A percentile compares a stretch with the other conserved stretches of the same genome.
Evolutionary conservation across 2,329 filamentous ascomycete species (phyloP).

Genomic region (Neopestalotiopsis rosae): DNA sequence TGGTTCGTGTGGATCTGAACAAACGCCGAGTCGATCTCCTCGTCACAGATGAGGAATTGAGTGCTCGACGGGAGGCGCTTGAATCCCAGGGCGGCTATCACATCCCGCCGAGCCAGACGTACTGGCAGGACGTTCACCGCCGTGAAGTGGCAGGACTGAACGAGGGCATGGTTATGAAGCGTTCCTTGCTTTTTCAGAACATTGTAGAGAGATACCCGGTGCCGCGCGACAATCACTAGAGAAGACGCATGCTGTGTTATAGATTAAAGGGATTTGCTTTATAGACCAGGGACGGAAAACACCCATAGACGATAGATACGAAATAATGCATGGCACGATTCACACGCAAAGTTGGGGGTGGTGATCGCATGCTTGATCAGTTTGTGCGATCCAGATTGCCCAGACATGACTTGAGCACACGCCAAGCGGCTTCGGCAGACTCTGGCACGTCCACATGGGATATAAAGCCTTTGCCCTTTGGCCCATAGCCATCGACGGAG

Average conservation of each 20-base stretch:
- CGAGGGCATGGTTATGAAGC: conserved; percentile 15
- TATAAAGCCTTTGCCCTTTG: neutral
- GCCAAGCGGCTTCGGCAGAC: neutral
- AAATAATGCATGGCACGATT: neutral
- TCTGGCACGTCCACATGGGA: neutral
- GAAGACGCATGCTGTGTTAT: neutral
- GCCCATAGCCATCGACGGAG: neutral
- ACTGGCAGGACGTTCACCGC: conserved; percentile 51
- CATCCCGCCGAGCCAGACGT: conserved; percentile 48
- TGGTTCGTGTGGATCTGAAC: conserved; percentile 53
- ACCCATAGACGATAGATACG: neutral
- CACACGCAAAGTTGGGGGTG: neutral
- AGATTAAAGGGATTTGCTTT: neutral
- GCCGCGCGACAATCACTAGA: conserved; percentile 16
- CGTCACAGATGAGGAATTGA: conserved; percentile 46
- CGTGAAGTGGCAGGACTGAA: conserved; percentile 8
- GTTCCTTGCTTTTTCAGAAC: conserved; percentile 14
- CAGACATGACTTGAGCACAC: neutral
- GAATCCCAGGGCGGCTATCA: conserved; percentile 43
- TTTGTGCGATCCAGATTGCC: neutral
- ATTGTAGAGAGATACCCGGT: neutral
- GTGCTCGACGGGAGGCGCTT: conserved; percentile 41
- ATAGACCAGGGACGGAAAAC: neutral
- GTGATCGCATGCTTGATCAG: neutral
- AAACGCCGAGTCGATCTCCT: conserved; percentile 55